Evolutionary conservation across 345 rosid genomes (phyloP), one percentile per base, ranked within the genome.

Genomic region (Brassica juncea): DNA sequence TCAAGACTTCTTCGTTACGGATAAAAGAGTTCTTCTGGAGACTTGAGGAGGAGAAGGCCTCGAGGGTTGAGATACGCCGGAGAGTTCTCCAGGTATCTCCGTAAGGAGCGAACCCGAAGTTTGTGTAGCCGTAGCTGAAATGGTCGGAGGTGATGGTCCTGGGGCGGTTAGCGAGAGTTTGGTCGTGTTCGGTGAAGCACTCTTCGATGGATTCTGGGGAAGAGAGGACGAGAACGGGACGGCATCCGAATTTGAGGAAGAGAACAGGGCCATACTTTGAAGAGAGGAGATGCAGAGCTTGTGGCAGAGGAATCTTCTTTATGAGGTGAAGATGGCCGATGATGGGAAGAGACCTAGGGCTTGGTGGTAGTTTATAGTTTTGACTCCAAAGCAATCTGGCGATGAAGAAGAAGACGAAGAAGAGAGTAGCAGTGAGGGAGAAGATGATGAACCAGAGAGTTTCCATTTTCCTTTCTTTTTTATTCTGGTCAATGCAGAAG

Each of bases 51-150:
- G 91, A 87, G 79, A 89, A 82, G 58, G 85, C 69, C 30, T 88
- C 86, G 8, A 84, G 16, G 0, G 85, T 70, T 0, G 84, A 35
- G 52, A 88, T 72, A 30, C 89, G 86, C 9, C 90, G 84, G 5
- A 84, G 91, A 76, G 86, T 85, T 59, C 87, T 77, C 92, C 90
- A 88, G 28, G 79, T 88, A 59, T 86, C 76, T 1, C 92, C 89
- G 35, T 85, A 85, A 28, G 87, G 82, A 21, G 87, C 68, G 14
- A 28, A 34, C 0, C 67, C 80, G 21, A 80, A 32, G 76, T 80
- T 83, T 54, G 80, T 82, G 79, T 83, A 66, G 75, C 83, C 82
- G 79, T 88, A 87, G 66, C 77, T 82, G 15, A 87, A 59, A 34
- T 79, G 69, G 21, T 82, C 84, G 0, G 86, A 83, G 1, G 77